phyloP scores from a whole-genome alignment of 306 rosid species.

The Vachellia collinsii region DNA sequence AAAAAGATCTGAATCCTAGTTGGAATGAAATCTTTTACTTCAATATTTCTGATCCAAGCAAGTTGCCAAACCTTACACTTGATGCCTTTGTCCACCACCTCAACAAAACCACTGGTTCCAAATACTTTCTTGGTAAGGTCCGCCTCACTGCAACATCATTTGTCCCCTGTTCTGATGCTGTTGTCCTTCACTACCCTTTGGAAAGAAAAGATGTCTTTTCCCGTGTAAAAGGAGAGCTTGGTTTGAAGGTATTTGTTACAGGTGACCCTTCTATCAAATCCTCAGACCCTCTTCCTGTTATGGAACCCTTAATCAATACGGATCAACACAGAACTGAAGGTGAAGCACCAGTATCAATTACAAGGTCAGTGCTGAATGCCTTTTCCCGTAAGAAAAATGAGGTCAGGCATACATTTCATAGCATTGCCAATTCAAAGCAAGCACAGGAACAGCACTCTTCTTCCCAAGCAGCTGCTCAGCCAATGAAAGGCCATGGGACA shows the following conservation, averaged over 20 bases:
- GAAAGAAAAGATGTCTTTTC: slow-evolving; percentile 67
- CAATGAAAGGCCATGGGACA: slow-evolving; percentile 47
- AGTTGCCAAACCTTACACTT: slow-evolving; percentile 57
- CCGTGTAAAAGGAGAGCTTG: slow-evolving; percentile 84
- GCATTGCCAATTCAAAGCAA: slow-evolving; percentile 52
- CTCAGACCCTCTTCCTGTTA: slow-evolving; percentile 62
- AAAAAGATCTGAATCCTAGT: slow-evolving; percentile 79
- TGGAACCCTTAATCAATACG: slow-evolving; percentile 48
- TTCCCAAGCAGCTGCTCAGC: slow-evolving; percentile 43
- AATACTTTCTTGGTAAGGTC: slow-evolving; percentile 74
- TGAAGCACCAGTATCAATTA: slow-evolving; percentile 44
- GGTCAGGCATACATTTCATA: slow-evolving; percentile 64
- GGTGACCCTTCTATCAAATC: slow-evolving; percentile 76
- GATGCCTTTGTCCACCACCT: slow-evolving; percentile 62
- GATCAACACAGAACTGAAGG: slow-evolving; percentile 43
- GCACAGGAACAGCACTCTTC: slow-evolving; percentile 44
- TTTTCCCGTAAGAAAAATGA: slow-evolving; percentile 63
- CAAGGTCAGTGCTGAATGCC: slow-evolving; percentile 42
- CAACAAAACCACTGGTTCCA: slow-evolving; percentile 46
- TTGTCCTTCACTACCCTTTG: slow-evolving; percentile 82
- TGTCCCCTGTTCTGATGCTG: slow-evolving; percentile 84
- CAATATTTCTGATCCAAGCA: slow-evolving; percentile 66
- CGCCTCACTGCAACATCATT: slow-evolving; percentile 82
- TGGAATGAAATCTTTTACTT: slow-evolving; percentile 92
- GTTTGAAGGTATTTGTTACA: slow-evolving; percentile 87